Percentiles rank a stretch among this genome's conserved stretches.
These are phyloP conservation scores for Umbelopsis isabellina DNA, from an alignment of 192 early-diverging fungal genomes.

Conservation along the genomic window DNA sequence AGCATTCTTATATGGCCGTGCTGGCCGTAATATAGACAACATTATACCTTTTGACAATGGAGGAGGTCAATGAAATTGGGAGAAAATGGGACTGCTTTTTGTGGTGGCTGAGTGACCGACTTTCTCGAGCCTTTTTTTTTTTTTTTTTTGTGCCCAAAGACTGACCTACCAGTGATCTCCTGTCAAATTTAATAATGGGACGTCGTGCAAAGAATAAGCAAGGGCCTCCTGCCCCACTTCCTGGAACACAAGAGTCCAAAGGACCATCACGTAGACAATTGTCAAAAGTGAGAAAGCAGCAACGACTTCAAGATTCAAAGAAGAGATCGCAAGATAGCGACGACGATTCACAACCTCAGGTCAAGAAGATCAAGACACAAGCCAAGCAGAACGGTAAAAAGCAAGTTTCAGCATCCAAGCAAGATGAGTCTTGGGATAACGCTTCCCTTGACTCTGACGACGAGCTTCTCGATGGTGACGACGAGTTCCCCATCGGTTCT, in stretches of 20 bases:
- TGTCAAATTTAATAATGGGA: conserved; percentile 32
- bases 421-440: conserved; percentile 34
- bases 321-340: neutral
- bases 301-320: conserved; percentile 12
- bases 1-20: too few species aligned
- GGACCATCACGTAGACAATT: conserved; percentile 4
- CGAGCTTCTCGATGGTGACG: conserved; percentile 44
- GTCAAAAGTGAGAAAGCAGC: conserved; percentile 2
- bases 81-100: conserved; percentile 10
- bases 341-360: conserved; percentile 10
- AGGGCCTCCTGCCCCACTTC: conserved; percentile 34
- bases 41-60: neutral
- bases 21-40: neutral
- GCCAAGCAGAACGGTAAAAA: conserved; percentile 28
- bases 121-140: conserved; percentile 16
- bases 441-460: conserved; percentile 47
- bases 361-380: conserved; percentile 22
- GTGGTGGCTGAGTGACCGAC: neutral
- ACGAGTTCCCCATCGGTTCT: conserved; percentile 37
- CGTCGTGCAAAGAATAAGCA: conserved; percentile 41
- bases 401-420: neutral
- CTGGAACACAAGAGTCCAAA: conserved; percentile 21
- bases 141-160: neutral
- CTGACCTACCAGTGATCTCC: neutral
- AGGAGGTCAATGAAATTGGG: neutral